These are phyloP conservation scores for Mitragyna speciosa DNA, from an alignment of 257 asterid species.

Conservation along the genomic window DNA sequence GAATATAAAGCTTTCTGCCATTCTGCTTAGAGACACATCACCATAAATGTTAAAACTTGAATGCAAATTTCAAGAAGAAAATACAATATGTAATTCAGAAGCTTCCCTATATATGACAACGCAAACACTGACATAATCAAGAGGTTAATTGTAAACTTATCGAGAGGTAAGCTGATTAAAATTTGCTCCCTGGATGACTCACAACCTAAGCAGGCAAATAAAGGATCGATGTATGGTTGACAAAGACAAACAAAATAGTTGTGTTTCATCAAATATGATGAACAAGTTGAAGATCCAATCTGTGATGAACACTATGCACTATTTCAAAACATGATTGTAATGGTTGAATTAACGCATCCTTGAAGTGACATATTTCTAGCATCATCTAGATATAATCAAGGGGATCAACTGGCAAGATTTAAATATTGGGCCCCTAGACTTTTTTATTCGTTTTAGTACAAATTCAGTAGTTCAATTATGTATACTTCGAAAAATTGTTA, in stretches of 20 bases:
- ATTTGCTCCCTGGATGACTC: background rate
- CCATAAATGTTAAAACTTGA: constrained; percentile 20
- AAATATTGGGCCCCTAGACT: background rate
- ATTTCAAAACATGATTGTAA: background rate
- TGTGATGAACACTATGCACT: background rate
- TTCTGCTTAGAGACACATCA: constrained; percentile 48
- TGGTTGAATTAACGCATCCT: background rate
- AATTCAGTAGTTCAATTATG: background rate
- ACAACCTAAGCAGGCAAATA: constrained; percentile 6
- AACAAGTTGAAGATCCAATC: background rate
- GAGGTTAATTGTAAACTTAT: background rate
- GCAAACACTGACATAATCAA: too few relatives aligned
- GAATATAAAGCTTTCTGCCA: constrained; percentile 98
- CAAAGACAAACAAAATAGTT: too few relatives aligned
- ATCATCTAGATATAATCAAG: background rate
- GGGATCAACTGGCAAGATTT: background rate
- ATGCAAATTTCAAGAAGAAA: constrained; percentile 4
- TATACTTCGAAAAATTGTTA: background rate
- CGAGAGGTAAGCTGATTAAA: background rate
- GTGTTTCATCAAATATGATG: background rate
- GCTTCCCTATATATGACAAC: background rate
- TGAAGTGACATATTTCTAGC: background rate
- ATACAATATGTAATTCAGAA: background rate
- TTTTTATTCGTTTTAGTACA: too few relatives aligned
- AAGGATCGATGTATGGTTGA: background rate